These are phyloP conservation scores for Brassica napus DNA, from an alignment of 345 rosid species.

Conservation along the genomic window Da-Ae NC_063439.1:5508501-5509000, in stretches of 20 bases:
- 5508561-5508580: constrained; percentile 35
- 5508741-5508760: constrained; percentile 37
- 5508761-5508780: constrained; percentile 45
- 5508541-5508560: constrained; percentile 29
- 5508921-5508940: constrained; percentile 38
- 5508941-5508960: constrained; percentile 44
- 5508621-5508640: constrained; percentile 38
- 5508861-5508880: constrained; percentile 31
- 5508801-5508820: constrained; percentile 42
- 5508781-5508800: constrained; percentile 22
- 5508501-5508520: constrained; percentile 47
- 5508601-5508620: constrained; percentile 47
- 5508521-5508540: constrained; percentile 45
- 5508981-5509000: constrained; percentile 4
- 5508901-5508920: constrained; percentile 45
- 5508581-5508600: constrained; percentile 36
- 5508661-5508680: constrained; percentile 46
- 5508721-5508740: constrained; percentile 52
- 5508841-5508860: constrained; percentile 34
- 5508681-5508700: constrained; percentile 44
- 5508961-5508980: constrained; percentile 24
- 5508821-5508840: constrained; percentile 47
- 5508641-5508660: constrained; percentile 37
- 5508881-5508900: constrained; percentile 14
- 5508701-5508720: constrained; percentile 39